A percentile compares a stretch with the other conserved stretches of the same genome.
Evolutionary conservation across 2,329 filamentous ascomycete genomes (phyloP).

Genomic region (Fonsecaea erecta): DNA sequence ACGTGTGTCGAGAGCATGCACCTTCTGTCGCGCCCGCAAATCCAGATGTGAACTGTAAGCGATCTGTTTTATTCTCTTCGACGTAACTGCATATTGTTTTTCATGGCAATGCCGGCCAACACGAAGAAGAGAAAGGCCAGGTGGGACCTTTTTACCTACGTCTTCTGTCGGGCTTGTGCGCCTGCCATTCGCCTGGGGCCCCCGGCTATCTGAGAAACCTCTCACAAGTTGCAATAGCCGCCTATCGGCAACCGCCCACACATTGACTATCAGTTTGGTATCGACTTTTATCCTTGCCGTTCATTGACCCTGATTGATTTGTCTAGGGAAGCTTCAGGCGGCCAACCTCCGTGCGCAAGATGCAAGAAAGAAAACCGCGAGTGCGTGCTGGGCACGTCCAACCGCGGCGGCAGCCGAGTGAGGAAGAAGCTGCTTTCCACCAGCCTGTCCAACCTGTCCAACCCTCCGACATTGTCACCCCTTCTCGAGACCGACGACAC

Average conservation of each 20-base stretch:
- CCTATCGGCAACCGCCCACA: conserved; percentile 19
- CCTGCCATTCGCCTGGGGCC: conserved; percentile 11
- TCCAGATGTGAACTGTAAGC: conserved; percentile 58
- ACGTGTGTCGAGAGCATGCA: conserved; percentile 54
- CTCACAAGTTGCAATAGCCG: conserved; percentile 27
- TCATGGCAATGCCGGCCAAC: neutral
- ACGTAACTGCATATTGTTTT: neutral
- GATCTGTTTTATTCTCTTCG: conserved; percentile 25
- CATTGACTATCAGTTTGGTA: neutral
- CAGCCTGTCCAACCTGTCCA: conserved; percentile 19
- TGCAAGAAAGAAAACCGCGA: conserved; percentile 63
- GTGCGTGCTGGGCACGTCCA: conserved; percentile 63
- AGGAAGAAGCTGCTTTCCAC: conserved; percentile 54
- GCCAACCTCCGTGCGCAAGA: conserved; percentile 59
- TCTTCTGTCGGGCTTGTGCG: conserved; percentile 6
- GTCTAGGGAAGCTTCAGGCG: conserved; percentile 52
- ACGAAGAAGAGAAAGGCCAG: neutral
- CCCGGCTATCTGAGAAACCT: conserved; percentile 25
- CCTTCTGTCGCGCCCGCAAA: conserved; percentile 56
- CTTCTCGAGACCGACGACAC: conserved; percentile 6
- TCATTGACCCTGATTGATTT: conserved; percentile 18
- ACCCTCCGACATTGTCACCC: conserved; percentile 22
- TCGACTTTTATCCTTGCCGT: neutral
- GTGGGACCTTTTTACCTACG: neutral
- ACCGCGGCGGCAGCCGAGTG: conserved; percentile 63